phyloP scores from a whole-genome alignment of 192 early-diverging fungal species.

The Coemansia sp. region DNA sequence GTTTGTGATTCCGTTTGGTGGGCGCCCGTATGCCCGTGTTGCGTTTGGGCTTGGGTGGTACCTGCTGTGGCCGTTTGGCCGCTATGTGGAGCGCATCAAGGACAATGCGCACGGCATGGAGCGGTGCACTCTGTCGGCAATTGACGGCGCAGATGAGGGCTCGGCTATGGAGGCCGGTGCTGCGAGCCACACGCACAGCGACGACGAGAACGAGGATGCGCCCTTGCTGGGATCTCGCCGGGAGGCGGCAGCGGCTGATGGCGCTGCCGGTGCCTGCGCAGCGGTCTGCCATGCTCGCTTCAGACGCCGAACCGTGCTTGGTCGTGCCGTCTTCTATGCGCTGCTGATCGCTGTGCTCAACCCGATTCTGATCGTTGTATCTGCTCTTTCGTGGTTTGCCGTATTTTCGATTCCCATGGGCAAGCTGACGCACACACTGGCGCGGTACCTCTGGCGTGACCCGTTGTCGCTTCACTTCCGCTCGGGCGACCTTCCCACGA shows the following conservation, averaged over 20 bases:
- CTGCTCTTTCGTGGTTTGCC: constrained; percentile 75
- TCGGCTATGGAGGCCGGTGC: constrained; percentile 26
- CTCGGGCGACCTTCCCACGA: constrained; percentile 52
- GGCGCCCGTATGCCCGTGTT: constrained; percentile 60
- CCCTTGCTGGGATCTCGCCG: constrained; percentile 20
- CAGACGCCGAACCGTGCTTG: constrained; percentile 25
- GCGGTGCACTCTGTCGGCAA: constrained; percentile 14
- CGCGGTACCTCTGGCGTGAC: constrained; percentile 71
- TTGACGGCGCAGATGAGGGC: constrained; percentile 24
- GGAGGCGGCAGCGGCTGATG: not conserved
- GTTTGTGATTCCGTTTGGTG: constrained; percentile 53
- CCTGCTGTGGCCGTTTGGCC: constrained; percentile 96
- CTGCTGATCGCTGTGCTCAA: constrained; percentile 50
- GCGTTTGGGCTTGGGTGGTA: constrained; percentile 76
- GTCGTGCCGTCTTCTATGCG: constrained; percentile 21
- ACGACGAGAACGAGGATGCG: constrained; percentile 19
- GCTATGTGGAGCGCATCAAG: constrained; percentile 74
- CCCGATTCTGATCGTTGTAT: constrained; percentile 75
- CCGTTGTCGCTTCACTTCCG: constrained; percentile 75
- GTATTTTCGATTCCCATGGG: constrained; percentile 93
- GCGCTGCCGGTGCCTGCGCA: not conserved
- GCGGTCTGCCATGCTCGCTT: constrained; percentile 14
- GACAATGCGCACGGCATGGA: constrained; percentile 22
- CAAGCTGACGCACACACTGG: constrained; percentile 79
- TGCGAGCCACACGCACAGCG: constrained; percentile 10